Base-by-base conservation (phyloP, 2,329 filamentous ascomycete species). In the Colletotrichum magnum region DNA sequence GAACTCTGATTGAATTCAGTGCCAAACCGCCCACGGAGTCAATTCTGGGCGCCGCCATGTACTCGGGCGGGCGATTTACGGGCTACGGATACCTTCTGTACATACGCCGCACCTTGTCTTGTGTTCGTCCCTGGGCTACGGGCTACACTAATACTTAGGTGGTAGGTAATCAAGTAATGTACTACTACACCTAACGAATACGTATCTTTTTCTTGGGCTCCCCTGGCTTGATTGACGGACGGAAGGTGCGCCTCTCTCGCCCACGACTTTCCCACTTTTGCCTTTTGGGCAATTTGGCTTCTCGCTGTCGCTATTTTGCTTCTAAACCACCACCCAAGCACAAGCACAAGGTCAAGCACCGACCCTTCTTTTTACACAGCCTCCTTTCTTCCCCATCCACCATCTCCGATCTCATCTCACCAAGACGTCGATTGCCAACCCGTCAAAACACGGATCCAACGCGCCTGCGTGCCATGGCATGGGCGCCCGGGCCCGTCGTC, bases 371-470 rank as follows among this genome's bases (percentile, higher is more conserved):
- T 21, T 56, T 15, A 21, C 50, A 53, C 50, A 62, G 59, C 59
- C 59, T 45, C 26, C 57, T 24, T 18, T 13, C 50, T 36, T 10
- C 7, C 32, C 32, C 32, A 36, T 36, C 32, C 32, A 36, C 24
- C 53, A 18, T 54, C 59, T 56, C 28, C 45, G 56, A 65, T 60
- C 50, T 26, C 47, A 15, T 36, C 47, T 36, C 32, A 36, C 32
- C 32, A 36, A 10, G 32, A 2, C 32, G 32, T 2, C 48, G 41
- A 32, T 58, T 56, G 18, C 36, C 32, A 26, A 32, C 48, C 54
- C 39, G 65, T 54, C 32, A 45, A 58, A 65, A 66, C 66, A 60
- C 66, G 66, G 62, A 66, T 39, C 62, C 66, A 62, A 68, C 52
- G 65, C 18, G 45, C 45, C 45, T n/a, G 21, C 45, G 13, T 58